Base-by-base conservation (phyloP, 2,329 filamentous ascomycete genomes). In the Alternaria viburni region DNA sequence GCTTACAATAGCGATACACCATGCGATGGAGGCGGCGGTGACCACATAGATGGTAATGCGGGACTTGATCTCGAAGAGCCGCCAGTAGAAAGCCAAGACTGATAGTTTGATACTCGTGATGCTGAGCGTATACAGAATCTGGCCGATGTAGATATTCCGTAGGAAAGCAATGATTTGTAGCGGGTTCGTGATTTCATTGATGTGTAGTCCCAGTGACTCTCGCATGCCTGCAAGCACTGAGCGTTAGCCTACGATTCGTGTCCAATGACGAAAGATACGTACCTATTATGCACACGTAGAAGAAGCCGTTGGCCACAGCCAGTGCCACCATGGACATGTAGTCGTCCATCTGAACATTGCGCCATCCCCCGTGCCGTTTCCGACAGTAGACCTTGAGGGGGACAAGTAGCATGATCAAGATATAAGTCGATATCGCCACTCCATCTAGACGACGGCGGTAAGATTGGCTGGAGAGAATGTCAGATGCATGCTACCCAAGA, bases 61-160 rank as follows among this genome's bases (percentile, higher is more conserved):
- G 13, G 68, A 58, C 26, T 65, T 67, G 32, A 74, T 57, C n/a
- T 63, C 62, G 12, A 75, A 75, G 13, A 75, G 56, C 3, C 68
- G 66, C 72, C 71, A 74, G 41, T 75, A 75, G 52, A 74, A 73
- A 6, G 70, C 71, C 1, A 75, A 50, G 3, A 75, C 64, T 0
- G 71, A 69, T n/a, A 74, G 66, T 49, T 75, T 75, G 36, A 70
- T 68, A 6, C 57, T 47, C n/a, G 58, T 52, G 12, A 74, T 69
- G 9, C 58, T 52, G 19, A 57, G 55, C 1, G 64, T 60, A 56
- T 75, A 75, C 5, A 75, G 41, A 1, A 75, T 59, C 10, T 74
- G 64, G 9, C 58, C 71, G 15, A 69, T 50, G 25, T 57, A 75
- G 17, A 74, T 56, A n/a, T 60, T 62, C 17, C 56, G 57, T 10